A percentile compares a stretch with the other conserved stretches of the same genome.
Evolutionary conservation across 73 alveolate genomes (phyloP).

Genomic region (Tetrahymena borealis): DNA sequence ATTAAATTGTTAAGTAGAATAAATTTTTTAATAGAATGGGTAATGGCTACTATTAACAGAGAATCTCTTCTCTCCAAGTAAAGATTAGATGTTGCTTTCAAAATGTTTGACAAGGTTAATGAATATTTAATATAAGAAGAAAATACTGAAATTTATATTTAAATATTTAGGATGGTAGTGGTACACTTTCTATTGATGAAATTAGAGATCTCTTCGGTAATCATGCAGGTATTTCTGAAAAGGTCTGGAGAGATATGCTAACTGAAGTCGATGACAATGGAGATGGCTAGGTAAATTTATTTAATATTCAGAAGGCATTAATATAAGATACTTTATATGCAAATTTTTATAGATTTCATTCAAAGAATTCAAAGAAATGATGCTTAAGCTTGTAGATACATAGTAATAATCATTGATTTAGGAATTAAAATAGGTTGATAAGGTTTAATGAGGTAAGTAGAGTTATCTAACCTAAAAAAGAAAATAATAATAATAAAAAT

Average conservation of each 20-base stretch:
- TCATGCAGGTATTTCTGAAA: conserved; percentile 31
- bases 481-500: background rate
- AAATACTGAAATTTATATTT: background rate
- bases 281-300: conserved; percentile 35
- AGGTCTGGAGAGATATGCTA: conserved; percentile 48
- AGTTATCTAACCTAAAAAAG: background rate
- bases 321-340: background rate
- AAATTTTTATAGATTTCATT: conserved; percentile 2
- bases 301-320: background rate
- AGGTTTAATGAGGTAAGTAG: no score
- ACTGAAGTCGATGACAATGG: conserved; percentile 43
- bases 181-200: conserved; percentile 60
- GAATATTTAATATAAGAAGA: background rate
- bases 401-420: background rate
- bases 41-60: conserved; percentile 46
- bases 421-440: background rate
- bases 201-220: conserved; percentile 50
- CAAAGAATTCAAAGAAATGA: conserved; percentile 33
- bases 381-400: conserved; percentile 6
- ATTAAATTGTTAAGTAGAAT: background rate
- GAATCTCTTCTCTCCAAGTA: conserved; percentile 59
- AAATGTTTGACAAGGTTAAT: conserved; percentile 50
- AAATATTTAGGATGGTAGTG: conserved; percentile 45
- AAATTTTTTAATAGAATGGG: conserved; percentile 18
- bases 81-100: conserved; percentile 69